Percentiles rank a stretch among this genome's conserved stretches.
Conservation (phyloP, 129 eudicot species). For the Helichrysum umbraculigerum region DNA sequence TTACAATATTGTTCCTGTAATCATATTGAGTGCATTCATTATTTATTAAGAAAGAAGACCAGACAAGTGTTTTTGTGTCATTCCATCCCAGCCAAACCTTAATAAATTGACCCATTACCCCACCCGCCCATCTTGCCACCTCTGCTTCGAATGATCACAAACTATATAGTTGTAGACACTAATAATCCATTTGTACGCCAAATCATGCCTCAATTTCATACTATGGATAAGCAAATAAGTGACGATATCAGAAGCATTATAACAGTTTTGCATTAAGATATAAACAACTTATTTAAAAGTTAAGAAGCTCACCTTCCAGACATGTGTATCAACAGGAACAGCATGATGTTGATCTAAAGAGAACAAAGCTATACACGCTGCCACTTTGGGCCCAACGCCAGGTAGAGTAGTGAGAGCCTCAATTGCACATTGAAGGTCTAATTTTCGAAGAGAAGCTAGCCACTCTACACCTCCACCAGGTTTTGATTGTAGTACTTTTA, state of each 20-base stretch:
- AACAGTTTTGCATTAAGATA: not conserved
- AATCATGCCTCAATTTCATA: not conserved
- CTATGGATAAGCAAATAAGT: not conserved
- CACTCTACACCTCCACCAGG: conserved; percentile 88
- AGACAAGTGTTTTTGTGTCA: no score
- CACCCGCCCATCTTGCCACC: not conserved
- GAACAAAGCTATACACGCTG: conserved; percentile 94
- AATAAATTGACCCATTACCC: not conserved
- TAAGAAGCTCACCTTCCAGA: conserved; percentile 72
- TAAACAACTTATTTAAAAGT: not conserved
- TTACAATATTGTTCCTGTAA: no score
- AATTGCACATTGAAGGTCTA: conserved; percentile 63
- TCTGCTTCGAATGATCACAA: conserved; percentile 2
- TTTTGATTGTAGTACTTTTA: conserved; percentile 67
- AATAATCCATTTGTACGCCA: not conserved
- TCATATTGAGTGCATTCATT: no score
- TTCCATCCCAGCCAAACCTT: no score
- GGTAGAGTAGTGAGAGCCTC: conserved; percentile 74
- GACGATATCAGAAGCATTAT: not conserved
- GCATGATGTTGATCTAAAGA: conserved; percentile 96
- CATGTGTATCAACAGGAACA: conserved; percentile 98
- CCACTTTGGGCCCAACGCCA: conserved; percentile 99
- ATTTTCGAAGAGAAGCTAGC: conserved; percentile 74
- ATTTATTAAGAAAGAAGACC: no score
- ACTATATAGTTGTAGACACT: not conserved